These are phyloP conservation scores for Cryptosporidium muris DNA, from an alignment of 169 alveolate genomes.

Conservation along the genomic window DNA sequence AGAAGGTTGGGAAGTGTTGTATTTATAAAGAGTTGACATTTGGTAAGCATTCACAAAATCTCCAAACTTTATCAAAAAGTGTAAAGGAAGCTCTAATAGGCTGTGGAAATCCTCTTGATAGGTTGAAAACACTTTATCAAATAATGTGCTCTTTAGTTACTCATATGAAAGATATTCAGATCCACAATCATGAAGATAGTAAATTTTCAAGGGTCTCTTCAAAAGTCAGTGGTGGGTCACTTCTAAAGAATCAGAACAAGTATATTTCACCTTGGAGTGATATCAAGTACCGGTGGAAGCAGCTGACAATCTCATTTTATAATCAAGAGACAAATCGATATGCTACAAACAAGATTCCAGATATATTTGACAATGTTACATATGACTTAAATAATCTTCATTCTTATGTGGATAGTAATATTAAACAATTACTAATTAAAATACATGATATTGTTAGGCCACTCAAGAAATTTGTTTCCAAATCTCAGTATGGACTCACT, in stretches of 20 bases:
- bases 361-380: slow-evolving; percentile 39
- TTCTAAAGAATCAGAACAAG: slow-evolving; percentile 7
- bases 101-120: slow-evolving; percentile 30
- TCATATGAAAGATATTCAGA: background rate
- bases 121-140: background rate
- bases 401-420: slow-evolving; percentile 5
- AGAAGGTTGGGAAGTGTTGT: background rate
- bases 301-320: slow-evolving; percentile 24
- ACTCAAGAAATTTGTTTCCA: slow-evolving; percentile 32
- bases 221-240: slow-evolving; percentile 37
- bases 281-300: slow-evolving; percentile 13
- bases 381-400: slow-evolving; percentile 22
- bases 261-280: too few relatives aligned
- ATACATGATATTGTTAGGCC: slow-evolving; percentile 29
- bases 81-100: slow-evolving; percentile 11
- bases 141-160: slow-evolving; percentile 19
- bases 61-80: background rate
- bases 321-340: slow-evolving; percentile 37
- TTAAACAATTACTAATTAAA: slow-evolving; percentile 13
- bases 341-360: slow-evolving; percentile 30
- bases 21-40: background rate
- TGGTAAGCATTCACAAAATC: background rate
- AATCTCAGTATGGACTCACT: slow-evolving; percentile 41
- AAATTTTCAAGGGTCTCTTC: slow-evolving; percentile 2
- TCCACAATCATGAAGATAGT: background rate